Percentiles rank a stretch among this genome's conserved stretches.
Conservation (phyloP, 257 asterid species). For the Solanum chmielewskii region DNA sequence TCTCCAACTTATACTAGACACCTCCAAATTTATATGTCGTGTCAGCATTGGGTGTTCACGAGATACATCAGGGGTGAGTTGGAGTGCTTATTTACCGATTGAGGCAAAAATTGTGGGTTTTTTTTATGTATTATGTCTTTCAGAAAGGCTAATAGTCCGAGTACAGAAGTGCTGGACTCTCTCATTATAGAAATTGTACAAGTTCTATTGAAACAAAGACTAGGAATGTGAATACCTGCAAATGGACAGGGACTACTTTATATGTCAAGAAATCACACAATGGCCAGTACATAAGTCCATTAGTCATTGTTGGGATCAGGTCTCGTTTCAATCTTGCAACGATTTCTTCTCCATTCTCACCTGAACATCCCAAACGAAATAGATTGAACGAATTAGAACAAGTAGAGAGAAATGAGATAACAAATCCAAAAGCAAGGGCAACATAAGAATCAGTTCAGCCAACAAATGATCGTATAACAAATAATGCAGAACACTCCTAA, state of each 20-base stretch:
- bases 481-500: neutral
- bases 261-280: slow-evolving; percentile 73
- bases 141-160: neutral
- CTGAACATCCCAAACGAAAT: slow-evolving; percentile 19
- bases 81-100: neutral
- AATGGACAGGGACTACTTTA: slow-evolving; percentile 71
- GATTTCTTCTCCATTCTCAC: slow-evolving; percentile 51
- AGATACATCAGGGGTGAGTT: neutral
- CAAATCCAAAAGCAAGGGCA: neutral
- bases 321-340: slow-evolving; percentile 73
- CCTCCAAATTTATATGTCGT: neutral
- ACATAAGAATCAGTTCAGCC: neutral
- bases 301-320: slow-evolving; percentile 60
- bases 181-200: neutral
- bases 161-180: neutral
- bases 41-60: no score
- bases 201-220: neutral
- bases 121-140: neutral
- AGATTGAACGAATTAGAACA: neutral
- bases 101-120: neutral
- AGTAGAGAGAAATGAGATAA: neutral
- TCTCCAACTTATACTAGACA: neutral
- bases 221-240: slow-evolving; percentile 39
- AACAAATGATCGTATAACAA: neutral
- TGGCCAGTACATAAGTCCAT: slow-evolving; percentile 83